phyloP scores from a whole-genome alignment of 192 early-diverging fungal species.

The Dissophora ornata region DNA sequence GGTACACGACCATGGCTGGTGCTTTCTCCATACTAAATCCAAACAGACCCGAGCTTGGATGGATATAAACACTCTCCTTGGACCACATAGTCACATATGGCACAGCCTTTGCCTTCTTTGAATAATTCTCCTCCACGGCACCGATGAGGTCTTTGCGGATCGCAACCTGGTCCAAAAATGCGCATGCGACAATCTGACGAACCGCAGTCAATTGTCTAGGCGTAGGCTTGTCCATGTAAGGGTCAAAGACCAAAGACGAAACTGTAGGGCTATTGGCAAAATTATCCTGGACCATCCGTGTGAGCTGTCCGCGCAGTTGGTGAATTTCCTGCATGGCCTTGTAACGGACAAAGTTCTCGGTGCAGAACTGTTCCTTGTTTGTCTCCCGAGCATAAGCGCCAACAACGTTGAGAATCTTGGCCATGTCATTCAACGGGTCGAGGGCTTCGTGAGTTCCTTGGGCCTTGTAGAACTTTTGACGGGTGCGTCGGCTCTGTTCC shows the following conservation, averaged over 20 bases:
- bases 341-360: constrained; percentile 81
- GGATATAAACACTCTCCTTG: constrained; percentile 79
- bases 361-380: constrained; percentile 76
- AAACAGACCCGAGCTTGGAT: constrained; percentile 75
- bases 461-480: constrained; percentile 78
- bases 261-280: constrained; percentile 59
- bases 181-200: constrained; percentile 88
- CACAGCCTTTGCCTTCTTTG: constrained; percentile 58
- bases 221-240: constrained; percentile 49
- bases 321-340: constrained; percentile 82
- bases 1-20: constrained; percentile 78
- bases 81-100: constrained; percentile 80
- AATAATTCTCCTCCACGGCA: constrained; percentile 60
- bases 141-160: constrained; percentile 83
- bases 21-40: constrained; percentile 61
- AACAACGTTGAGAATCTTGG: constrained; percentile 87
- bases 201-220: constrained; percentile 77
- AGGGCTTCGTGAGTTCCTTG: constrained; percentile 80
- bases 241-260: constrained; percentile 42
- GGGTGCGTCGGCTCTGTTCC: constrained; percentile 63
- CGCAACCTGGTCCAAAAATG: constrained; percentile 95
- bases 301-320: constrained; percentile 81
- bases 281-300: constrained; percentile 73
- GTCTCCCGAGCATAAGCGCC: constrained; percentile 88
- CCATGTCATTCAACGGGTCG: constrained; percentile 85